Conservation (phyloP, 805 yeast genomes). For the Hanseniaspora occidentalis region DNA sequence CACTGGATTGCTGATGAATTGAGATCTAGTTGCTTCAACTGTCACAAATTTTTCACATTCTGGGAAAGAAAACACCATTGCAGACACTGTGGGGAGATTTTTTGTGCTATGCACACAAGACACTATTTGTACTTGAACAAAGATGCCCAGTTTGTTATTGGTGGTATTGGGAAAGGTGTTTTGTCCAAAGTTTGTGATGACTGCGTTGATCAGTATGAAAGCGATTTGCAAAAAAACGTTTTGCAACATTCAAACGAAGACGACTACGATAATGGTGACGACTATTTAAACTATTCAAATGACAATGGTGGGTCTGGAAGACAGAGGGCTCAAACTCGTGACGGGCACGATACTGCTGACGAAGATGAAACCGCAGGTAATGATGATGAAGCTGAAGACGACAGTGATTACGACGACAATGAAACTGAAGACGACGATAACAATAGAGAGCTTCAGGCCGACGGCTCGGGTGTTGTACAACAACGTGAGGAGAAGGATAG, state of each 20-base stretch:
- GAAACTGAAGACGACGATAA: conserved; percentile 6
- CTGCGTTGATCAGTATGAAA: conserved; percentile 53
- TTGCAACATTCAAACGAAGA: conserved; percentile 8
- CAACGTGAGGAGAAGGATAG: not conserved
- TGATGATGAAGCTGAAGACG: conserved; percentile 3
- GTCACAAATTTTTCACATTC: conserved; percentile 58
- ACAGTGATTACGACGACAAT: not conserved
- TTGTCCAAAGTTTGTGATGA: conserved; percentile 57
- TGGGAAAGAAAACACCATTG: conserved; percentile 78
- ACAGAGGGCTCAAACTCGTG: too few relatives aligned
- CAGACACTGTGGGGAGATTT: conserved; percentile 73
- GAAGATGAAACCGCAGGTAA: conserved; percentile 4
- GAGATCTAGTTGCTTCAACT: conserved; percentile 52
- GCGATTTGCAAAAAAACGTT: conserved; percentile 24
- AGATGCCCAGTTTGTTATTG: conserved; percentile 53
- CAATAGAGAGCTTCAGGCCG: too few relatives aligned
- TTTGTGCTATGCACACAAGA: conserved; percentile 55
- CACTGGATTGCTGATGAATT: conserved; percentile 71
- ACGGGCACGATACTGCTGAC: conserved; percentile 9
- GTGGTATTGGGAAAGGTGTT: conserved; percentile 42
- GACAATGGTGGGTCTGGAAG: conserved; percentile 20
- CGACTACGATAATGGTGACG: conserved; percentile 3
- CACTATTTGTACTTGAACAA: conserved; percentile 43
- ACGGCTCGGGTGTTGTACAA: too few relatives aligned
- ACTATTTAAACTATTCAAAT: conserved; percentile 1